phyloP scores from a whole-genome alignment of 2,329 filamentous ascomycete species.

The Ciborinia camelliae region DNA sequence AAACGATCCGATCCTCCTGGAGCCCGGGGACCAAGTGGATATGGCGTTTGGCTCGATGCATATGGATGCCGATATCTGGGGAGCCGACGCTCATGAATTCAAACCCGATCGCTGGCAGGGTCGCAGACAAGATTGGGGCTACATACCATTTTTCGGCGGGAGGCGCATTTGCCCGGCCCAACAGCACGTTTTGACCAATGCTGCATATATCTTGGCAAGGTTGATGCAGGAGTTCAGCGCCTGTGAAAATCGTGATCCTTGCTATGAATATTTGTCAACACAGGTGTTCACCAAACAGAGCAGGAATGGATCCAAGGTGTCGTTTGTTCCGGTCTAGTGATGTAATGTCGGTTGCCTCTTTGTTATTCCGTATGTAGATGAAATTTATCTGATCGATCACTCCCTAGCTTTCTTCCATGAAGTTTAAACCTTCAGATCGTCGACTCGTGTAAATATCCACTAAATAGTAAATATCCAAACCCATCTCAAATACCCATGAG shows the following conservation, averaged over 20 bases:
- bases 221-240: slow-evolving; percentile 42
- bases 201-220: slow-evolving; percentile 16
- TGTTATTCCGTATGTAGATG: too few species aligned
- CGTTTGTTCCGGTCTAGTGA: slow-evolving; percentile 8
- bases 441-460: too few species aligned
- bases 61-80: slow-evolving; percentile 41
- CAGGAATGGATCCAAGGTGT: slow-evolving; percentile 22
- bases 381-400: too few species aligned
- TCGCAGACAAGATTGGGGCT: slow-evolving; percentile 40
- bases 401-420: too few species aligned
- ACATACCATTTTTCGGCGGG: slow-evolving; percentile 69
- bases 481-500: too few species aligned
- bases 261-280: slow-evolving; percentile 17
- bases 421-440: too few species aligned
- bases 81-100: slow-evolving; percentile 40
- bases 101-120: slow-evolving; percentile 42
- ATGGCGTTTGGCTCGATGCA: slow-evolving; percentile 19
- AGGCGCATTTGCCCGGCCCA: slow-evolving; percentile 65
- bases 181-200: slow-evolving; percentile 20
- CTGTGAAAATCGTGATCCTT: slow-evolving; percentile 10
- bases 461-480: too few species aligned
- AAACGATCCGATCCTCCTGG: slow-evolving; percentile 29
- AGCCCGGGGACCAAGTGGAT: slow-evolving; percentile 28
- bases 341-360: too few species aligned
- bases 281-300: slow-evolving; percentile 21